phyloP scores from a whole-genome alignment of 2,329 filamentous ascomycete genomes.

The Botrytis paeoniae region DNA sequence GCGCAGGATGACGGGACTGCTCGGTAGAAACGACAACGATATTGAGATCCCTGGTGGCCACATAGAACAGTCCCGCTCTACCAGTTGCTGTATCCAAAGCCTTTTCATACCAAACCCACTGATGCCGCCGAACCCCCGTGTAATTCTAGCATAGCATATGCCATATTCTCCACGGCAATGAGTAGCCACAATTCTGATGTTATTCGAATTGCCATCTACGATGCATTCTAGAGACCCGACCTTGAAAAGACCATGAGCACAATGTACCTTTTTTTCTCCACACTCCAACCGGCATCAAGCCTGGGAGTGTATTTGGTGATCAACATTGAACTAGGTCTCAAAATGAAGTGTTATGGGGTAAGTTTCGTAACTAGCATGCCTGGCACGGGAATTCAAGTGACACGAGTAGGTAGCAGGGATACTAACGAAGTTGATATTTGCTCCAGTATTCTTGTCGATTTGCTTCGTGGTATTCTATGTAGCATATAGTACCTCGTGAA shows the following conservation, averaged over 20 bases:
- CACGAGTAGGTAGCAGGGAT: neutral
- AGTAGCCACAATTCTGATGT: neutral
- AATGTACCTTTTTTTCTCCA: neutral
- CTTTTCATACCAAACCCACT: neutral
- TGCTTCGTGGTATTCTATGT: neutral
- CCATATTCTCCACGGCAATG: neutral
- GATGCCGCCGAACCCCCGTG: neutral
- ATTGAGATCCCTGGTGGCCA: neutral
- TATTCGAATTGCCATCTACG: too few relatives aligned
- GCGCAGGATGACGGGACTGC: too few relatives aligned
- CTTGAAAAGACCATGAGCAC: neutral
- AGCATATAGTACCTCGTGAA: neutral
- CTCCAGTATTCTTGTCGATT: neutral
- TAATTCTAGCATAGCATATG: neutral
- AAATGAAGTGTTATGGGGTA: neutral
- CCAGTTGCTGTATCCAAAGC: neutral
- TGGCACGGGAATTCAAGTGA: neutral
- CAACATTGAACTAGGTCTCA: neutral
- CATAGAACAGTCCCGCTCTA: neutral
- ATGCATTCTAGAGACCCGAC: neutral
- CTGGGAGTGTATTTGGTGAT: neutral
- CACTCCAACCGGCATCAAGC: neutral
- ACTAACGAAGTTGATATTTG: neutral
- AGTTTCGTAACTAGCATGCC: neutral
- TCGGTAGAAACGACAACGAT: neutral